Percentiles rank a stretch among this genome's conserved stretches.
Conservation (phyloP, 2,329 filamentous ascomycete genomes). For the Colletotrichum plurivorum region DNA sequence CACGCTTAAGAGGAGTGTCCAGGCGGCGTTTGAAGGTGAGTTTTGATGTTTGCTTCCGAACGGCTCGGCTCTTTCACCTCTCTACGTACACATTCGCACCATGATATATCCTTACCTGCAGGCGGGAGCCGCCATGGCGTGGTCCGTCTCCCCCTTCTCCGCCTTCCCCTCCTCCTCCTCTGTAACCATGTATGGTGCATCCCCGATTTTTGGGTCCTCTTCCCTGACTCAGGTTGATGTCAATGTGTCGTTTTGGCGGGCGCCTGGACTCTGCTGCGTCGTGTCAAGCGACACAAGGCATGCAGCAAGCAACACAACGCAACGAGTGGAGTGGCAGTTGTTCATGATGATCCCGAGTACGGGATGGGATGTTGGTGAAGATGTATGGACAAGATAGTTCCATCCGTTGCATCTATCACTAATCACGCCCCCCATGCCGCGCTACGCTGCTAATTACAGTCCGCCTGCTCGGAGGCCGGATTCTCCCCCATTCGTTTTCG, state of each 20-base stretch:
- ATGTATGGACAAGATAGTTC: background rate
- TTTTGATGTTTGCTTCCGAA: constrained; percentile 40
- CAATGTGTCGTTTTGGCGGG: constrained; percentile 20
- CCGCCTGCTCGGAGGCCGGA: background rate
- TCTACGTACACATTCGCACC: background rate
- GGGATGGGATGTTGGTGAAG: background rate
- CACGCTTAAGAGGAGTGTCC: constrained; percentile 70
- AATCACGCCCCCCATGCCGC: no score
- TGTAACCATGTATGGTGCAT: no score
- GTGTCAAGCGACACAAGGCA: constrained; percentile 28
- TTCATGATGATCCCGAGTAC: background rate
- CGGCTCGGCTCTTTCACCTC: no score
- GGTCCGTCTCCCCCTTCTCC: background rate
- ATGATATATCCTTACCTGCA: background rate
- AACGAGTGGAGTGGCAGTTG: background rate
- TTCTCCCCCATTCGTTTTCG: constrained; percentile 1
- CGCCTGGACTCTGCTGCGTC: background rate
- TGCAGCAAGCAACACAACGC: background rate
- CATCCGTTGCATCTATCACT: no score
- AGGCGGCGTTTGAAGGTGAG: constrained; percentile 74
- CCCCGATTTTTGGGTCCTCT: constrained; percentile 26
- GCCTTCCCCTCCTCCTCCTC: background rate
- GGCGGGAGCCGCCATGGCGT: background rate
- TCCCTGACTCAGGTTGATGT: constrained; percentile 34
- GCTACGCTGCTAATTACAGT: no score